These are phyloP conservation scores for Alternaria hordeiaustralica DNA, from an alignment of 2,329 filamentous ascomycete genomes.

Conservation along the genomic window DNA sequence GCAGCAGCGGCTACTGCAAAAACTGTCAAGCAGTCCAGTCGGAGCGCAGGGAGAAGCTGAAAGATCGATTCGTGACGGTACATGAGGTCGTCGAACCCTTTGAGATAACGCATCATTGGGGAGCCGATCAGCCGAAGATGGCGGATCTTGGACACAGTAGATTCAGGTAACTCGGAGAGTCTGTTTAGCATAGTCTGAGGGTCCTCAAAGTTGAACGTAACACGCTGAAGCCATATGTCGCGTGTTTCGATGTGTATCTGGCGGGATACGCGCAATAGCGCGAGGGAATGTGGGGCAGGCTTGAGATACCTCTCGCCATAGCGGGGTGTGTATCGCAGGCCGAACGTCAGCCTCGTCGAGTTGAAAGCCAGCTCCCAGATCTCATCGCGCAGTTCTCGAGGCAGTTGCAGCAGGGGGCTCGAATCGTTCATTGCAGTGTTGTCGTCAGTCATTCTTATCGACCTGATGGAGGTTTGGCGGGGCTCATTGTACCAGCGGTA, in stretches of 20 bases:
- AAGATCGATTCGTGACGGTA: slow-evolving; percentile 21
- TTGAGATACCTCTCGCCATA: slow-evolving; percentile 17
- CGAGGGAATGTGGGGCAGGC: slow-evolving; percentile 20
- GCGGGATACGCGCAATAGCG: slow-evolving; percentile 17
- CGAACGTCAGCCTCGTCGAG: slow-evolving; percentile 21
- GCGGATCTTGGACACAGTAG: slow-evolving; percentile 17
- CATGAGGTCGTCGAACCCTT: slow-evolving; percentile 22
- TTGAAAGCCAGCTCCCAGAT: slow-evolving; percentile 20
- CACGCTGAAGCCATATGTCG: slow-evolving; percentile 19
- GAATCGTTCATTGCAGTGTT: slow-evolving; percentile 2
- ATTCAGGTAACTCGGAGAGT: slow-evolving; percentile 12
- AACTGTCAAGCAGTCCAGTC: slow-evolving; percentile 17
- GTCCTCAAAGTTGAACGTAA: slow-evolving; percentile 21
- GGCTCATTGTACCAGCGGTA: slow-evolving; percentile 14
- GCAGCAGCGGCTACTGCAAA: slow-evolving; percentile 17
- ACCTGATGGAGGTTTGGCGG: not conserved
- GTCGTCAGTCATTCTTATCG: slow-evolving; percentile 6
- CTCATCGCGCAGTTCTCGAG: slow-evolving; percentile 20
- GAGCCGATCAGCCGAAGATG: slow-evolving; percentile 17
- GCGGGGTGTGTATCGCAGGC: slow-evolving; percentile 18
- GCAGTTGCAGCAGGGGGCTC: slow-evolving; percentile 14
- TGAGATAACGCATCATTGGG: slow-evolving; percentile 22
- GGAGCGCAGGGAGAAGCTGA: slow-evolving; percentile 19
- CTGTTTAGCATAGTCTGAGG: slow-evolving; percentile 19
- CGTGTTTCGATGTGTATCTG: slow-evolving; percentile 19